These are phyloP conservation scores for Funneliformis caledonium DNA, from an alignment of 371 early-diverging fungal genomes.

Conservation along the genomic window DNA sequence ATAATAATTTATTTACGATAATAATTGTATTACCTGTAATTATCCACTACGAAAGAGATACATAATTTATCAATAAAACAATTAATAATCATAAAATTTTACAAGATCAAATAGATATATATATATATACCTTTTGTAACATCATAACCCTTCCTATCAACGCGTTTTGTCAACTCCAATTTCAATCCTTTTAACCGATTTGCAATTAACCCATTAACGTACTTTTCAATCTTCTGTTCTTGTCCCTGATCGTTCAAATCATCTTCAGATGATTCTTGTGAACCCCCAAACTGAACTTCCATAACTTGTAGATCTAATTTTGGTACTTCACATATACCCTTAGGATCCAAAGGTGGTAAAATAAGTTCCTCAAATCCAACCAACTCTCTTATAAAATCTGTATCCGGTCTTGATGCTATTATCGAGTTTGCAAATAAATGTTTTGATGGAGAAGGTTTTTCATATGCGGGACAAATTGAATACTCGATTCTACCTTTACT, in stretches of 20 bases:
- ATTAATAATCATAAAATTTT: background rate
- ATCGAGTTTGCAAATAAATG: slow-evolving; percentile 42
- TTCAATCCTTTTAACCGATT: slow-evolving; percentile 56
- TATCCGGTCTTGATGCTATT: slow-evolving; percentile 45
- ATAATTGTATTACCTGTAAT: slow-evolving; percentile 32
- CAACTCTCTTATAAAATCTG: slow-evolving; percentile 46
- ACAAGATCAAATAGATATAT: background rate
- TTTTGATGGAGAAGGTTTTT: slow-evolving; percentile 31
- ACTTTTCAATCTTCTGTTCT: slow-evolving; percentile 36
- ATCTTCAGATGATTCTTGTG: background rate
- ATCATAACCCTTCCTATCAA: slow-evolving; percentile 50
- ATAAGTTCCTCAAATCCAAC: slow-evolving; percentile 29
- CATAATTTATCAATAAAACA: slow-evolving; percentile 11
- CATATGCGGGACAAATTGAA: slow-evolving; percentile 41
- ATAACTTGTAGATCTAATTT: slow-evolving; percentile 25
- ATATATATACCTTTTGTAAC: slow-evolving; percentile 57
- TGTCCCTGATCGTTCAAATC: background rate
- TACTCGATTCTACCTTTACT: background rate
- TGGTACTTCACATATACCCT: slow-evolving; percentile 37
- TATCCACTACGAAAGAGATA: slow-evolving; percentile 29
- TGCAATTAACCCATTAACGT: slow-evolving; percentile 55
- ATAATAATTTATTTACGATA: background rate
- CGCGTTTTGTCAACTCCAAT: slow-evolving; percentile 49
- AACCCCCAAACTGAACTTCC: slow-evolving; percentile 28
- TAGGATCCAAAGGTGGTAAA: slow-evolving; percentile 26